Evolutionary conservation across 1,284 basidiomycete genomes (phyloP).

Genomic region (Marasmius tenuissimus): DNA sequence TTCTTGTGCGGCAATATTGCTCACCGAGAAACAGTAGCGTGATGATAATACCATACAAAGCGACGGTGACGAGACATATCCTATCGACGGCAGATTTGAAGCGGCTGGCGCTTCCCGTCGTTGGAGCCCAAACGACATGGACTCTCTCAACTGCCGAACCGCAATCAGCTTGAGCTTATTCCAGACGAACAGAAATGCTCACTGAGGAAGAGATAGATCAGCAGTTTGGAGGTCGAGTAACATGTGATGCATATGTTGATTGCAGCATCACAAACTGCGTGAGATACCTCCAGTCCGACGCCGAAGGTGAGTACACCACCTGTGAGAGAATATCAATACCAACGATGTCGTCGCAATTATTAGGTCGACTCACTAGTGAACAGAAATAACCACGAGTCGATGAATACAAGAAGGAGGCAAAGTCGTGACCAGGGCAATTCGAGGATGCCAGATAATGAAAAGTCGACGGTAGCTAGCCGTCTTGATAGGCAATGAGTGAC

Average conservation of each 20-base stretch:
- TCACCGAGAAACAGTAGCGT: slow-evolving; percentile 30
- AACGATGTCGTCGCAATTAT: not conserved
- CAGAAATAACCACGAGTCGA: slow-evolving; percentile 36
- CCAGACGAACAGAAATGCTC: slow-evolving; percentile 7
- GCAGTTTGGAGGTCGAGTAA: slow-evolving; percentile 32
- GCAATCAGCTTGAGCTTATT: not conserved
- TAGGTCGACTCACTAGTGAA: slow-evolving; percentile 27
- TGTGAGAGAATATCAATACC: slow-evolving; percentile 10
- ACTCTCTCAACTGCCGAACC: slow-evolving; percentile 32
- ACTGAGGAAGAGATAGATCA: slow-evolving; percentile 35
- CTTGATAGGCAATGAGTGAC: slow-evolving; percentile 35
- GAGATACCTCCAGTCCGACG: slow-evolving; percentile 30
- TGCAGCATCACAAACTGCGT: slow-evolving; percentile 27
- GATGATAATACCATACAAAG: slow-evolving; percentile 30
- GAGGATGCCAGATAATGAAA: slow-evolving; percentile 19
- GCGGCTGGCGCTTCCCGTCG: slow-evolving; percentile 21
- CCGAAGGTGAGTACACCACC: slow-evolving; percentile 36
- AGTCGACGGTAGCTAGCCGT: slow-evolving; percentile 20
- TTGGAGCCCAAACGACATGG: slow-evolving; percentile 36
- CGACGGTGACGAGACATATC: slow-evolving; percentile 27
- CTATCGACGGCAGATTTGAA: slow-evolving; percentile 34
- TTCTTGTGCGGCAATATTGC: slow-evolving; percentile 4
- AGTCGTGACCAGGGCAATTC: slow-evolving; percentile 30
- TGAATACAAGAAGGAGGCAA: slow-evolving; percentile 29
- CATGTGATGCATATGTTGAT: slow-evolving; percentile 34